phyloP scores from a whole-genome alignment of 257 asterid genomes.

The Solanum piurae region DNA sequence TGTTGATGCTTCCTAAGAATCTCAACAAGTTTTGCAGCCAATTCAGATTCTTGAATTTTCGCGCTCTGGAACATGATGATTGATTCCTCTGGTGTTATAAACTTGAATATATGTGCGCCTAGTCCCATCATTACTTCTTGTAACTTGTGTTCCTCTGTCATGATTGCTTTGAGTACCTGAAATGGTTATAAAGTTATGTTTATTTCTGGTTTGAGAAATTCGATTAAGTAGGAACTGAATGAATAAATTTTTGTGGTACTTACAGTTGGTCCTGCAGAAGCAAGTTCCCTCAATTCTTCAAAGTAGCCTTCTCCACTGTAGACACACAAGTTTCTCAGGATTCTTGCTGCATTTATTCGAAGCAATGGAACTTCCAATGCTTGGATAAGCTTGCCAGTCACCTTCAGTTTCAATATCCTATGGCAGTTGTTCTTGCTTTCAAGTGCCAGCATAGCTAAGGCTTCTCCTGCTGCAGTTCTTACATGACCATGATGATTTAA shows the following conservation, averaged over 20 bases:
- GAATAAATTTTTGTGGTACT: neutral
- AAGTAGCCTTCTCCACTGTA: conserved; percentile 49
- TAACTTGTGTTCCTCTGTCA: conserved; percentile 58
- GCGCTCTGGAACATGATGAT: conserved; percentile 26
- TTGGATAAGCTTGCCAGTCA: conserved; percentile 28
- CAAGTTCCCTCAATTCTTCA: conserved; percentile 32
- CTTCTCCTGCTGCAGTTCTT: conserved; percentile 75
- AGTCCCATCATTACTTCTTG: conserved; percentile 87
- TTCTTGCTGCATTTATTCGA: conserved; percentile 52
- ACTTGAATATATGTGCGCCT: conserved; percentile 56
- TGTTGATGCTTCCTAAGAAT: conserved; percentile 32
- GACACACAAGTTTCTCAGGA: conserved; percentile 60
- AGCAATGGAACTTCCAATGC: conserved; percentile 54
- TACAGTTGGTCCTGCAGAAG: conserved; percentile 66
- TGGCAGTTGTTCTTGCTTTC: conserved; percentile 46
- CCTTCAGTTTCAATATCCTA: conserved; percentile 35
- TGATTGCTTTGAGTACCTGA: conserved; percentile 72
- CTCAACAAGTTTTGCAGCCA: conserved; percentile 36
- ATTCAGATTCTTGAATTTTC: conserved; percentile 35
- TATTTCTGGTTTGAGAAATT: neutral
- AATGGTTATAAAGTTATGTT: neutral
- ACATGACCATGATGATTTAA: conserved; percentile 29
- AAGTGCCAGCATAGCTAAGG: conserved; percentile 65
- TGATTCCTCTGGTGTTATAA: conserved; percentile 43
- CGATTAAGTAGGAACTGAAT: neutral